Conservation (phyloP, 2,329 filamentous ascomycete species). For the Fusarium armeniacum region DNA sequence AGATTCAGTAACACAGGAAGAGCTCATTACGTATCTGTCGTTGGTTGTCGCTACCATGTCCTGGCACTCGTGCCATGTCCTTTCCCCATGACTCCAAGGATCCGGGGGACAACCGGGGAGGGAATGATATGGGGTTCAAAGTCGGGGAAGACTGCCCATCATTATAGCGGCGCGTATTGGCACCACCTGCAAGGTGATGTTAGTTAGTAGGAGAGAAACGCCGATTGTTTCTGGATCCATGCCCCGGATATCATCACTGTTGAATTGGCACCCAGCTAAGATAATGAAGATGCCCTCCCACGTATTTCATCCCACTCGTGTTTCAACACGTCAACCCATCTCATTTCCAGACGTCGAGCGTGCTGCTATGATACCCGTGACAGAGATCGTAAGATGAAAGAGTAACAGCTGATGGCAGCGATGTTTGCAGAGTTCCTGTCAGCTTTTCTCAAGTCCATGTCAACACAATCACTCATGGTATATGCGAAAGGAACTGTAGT, state of each 20-base stretch:
- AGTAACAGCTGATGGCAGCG: conserved; percentile 3
- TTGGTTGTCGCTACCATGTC: not conserved
- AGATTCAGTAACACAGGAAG: conserved; percentile 1
- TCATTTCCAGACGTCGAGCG: conserved; percentile 37
- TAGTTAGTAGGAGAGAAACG: conserved; percentile 22
- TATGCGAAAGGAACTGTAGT: conserved; percentile 16
- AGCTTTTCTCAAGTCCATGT: conserved; percentile 17
- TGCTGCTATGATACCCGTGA: conserved; percentile 17
- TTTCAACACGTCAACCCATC: conserved; percentile 18
- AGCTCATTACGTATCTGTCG: not conserved
- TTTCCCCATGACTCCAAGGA: conserved; percentile 30
- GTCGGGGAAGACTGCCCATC: conserved; percentile 29
- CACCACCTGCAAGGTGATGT: conserved; percentile 5
- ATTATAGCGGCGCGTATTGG: conserved; percentile 12
- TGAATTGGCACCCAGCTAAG: conserved; percentile 22
- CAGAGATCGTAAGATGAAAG: not conserved
- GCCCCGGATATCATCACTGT: conserved; percentile 6
- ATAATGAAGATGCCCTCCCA: not conserved
- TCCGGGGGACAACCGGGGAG: conserved; percentile 24
- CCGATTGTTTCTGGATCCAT: conserved; percentile 22
- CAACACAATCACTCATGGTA: conserved; percentile 30
- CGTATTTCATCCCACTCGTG: conserved; percentile 15
- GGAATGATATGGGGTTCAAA: conserved; percentile 21
- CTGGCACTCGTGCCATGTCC: conserved; percentile 22
- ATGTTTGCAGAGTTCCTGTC: conserved; percentile 5